These are phyloP conservation scores for Mentha longifolia DNA, from an alignment of 257 asterid species.

Conservation along the genomic window DNA sequence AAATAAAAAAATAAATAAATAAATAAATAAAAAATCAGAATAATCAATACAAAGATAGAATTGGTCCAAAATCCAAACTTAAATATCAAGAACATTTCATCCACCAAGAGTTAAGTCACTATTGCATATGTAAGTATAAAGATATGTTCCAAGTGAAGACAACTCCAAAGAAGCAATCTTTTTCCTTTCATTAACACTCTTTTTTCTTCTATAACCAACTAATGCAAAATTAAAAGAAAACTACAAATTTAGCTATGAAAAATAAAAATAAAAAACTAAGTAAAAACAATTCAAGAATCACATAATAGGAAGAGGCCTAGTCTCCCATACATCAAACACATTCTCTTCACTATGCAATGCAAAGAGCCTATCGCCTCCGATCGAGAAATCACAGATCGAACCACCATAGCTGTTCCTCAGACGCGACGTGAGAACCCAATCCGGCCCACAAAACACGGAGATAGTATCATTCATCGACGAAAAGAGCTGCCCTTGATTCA, in stretches of 20 bases:
- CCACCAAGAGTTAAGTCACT: slow-evolving; percentile 10
- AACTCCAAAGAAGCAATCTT: slow-evolving; percentile 41
- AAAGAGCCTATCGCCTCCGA: slow-evolving; percentile 85
- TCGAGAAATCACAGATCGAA: slow-evolving; percentile 87
- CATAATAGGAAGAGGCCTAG: slow-evolving; percentile 63
- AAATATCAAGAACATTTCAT: slow-evolving; percentile 28
- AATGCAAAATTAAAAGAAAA: slow-evolving; percentile 19
- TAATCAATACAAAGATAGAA: slow-evolving; percentile 18
- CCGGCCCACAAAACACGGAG: slow-evolving; percentile 85
- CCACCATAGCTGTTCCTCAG: slow-evolving; percentile 80
- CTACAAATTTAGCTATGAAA: slow-evolving; percentile 27
- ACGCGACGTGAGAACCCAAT: slow-evolving; percentile 81
- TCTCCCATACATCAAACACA: slow-evolving; percentile 89
- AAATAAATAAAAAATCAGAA: slow-evolving; percentile 26
- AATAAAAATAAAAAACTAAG: background rate
- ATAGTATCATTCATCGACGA: slow-evolving; percentile 89
- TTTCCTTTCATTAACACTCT: slow-evolving; percentile 37
- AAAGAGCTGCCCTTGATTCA: slow-evolving; percentile 76
- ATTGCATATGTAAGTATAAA: slow-evolving; percentile 12
- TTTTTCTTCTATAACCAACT: slow-evolving; percentile 29
- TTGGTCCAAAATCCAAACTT: slow-evolving; percentile 15
- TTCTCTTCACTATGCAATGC: slow-evolving; percentile 91
- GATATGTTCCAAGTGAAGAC: slow-evolving; percentile 41
- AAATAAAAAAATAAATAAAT: too few species aligned
- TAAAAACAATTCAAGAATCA: slow-evolving; percentile 34